Evolutionary conservation across 352 stramenopile species (phyloP).

Genomic region (Pythium utonaiense): DNA sequence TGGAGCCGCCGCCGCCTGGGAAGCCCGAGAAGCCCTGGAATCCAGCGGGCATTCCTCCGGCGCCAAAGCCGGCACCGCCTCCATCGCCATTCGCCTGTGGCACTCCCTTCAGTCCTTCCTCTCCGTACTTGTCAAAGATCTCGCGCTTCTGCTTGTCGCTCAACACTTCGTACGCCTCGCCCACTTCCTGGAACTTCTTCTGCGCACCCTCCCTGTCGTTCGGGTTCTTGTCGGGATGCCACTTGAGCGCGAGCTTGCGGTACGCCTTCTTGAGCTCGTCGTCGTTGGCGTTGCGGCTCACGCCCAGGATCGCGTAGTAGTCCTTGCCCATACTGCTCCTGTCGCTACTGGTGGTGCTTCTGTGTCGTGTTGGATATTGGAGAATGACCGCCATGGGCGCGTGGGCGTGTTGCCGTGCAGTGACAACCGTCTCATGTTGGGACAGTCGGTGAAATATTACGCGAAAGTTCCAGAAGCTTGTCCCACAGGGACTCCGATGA

Average conservation of each 20-base stretch:
- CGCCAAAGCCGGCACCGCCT: constrained; percentile 27
- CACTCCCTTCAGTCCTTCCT: constrained; percentile 85
- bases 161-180: constrained; percentile 91
- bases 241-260: constrained; percentile 89
- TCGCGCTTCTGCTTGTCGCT: constrained; percentile 91
- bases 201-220: constrained; percentile 80
- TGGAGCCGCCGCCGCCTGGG: constrained; percentile 41
- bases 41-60: constrained; percentile 1
- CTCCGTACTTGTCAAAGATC: constrained; percentile 92
- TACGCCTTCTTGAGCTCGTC: constrained; percentile 86
- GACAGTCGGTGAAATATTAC: neutral
- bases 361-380: constrained; percentile 2
- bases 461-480: constrained; percentile 23
- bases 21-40: constrained; percentile 80
- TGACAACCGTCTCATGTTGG: constrained; percentile 12
- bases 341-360: constrained; percentile 6
- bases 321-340: constrained; percentile 67
- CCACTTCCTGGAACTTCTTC: constrained; percentile 92
- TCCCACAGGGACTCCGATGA: neutral
- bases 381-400: too few relatives aligned
- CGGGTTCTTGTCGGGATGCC: constrained; percentile 92
- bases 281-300: constrained; percentile 60
- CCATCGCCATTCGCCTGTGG: constrained; percentile 17
- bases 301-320: constrained; percentile 81
- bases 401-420: neutral